phyloP scores from a whole-genome alignment of 1,284 basidiomycete species.

The Xerocomus amazonicus region DNA sequence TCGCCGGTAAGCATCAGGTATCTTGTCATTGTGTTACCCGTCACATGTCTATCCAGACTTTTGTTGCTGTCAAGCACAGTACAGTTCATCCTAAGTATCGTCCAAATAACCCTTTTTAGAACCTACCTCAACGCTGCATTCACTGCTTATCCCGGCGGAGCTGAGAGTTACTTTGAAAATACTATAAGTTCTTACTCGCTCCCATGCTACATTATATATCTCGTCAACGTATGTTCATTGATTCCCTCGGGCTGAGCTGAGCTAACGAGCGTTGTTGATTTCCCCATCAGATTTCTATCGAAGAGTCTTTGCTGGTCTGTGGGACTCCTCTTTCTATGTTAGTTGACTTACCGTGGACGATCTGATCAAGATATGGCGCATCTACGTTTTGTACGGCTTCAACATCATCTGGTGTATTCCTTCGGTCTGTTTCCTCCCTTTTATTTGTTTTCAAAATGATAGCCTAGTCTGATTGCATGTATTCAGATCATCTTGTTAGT shows the following conservation, averaged over 20 bases:
- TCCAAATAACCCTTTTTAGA: slow-evolving; percentile 12
- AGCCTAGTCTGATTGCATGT: neutral
- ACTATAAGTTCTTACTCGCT: slow-evolving; percentile 5
- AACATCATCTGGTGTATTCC: slow-evolving; percentile 18
- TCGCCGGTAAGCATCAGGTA: slow-evolving; percentile 7
- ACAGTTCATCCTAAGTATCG: slow-evolving; percentile 18
- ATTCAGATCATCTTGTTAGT: slow-evolving; percentile 12
- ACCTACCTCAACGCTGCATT: slow-evolving; percentile 11
- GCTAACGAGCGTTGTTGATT: neutral
- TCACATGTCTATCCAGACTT: neutral
- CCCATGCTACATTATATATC: slow-evolving; percentile 20
- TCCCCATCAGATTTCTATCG: slow-evolving; percentile 12
- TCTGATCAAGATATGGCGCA: slow-evolving; percentile 22
- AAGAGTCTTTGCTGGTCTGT: slow-evolving; percentile 20
- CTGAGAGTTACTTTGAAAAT: slow-evolving; percentile 9
- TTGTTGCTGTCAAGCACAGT: slow-evolving; percentile 10
- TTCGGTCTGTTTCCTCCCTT: slow-evolving; percentile 10
- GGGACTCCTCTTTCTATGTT: neutral
- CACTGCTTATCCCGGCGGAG: neutral
- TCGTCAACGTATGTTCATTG: slow-evolving; percentile 13
- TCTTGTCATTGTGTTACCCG: neutral
- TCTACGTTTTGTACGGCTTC: slow-evolving; percentile 15
- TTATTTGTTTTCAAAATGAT: neutral
- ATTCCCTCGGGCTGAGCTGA: neutral
- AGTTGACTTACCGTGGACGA: neutral